Conservation (phyloP, 2,329 filamentous ascomycete genomes). For the Albifimbria verrucaria region DNA sequence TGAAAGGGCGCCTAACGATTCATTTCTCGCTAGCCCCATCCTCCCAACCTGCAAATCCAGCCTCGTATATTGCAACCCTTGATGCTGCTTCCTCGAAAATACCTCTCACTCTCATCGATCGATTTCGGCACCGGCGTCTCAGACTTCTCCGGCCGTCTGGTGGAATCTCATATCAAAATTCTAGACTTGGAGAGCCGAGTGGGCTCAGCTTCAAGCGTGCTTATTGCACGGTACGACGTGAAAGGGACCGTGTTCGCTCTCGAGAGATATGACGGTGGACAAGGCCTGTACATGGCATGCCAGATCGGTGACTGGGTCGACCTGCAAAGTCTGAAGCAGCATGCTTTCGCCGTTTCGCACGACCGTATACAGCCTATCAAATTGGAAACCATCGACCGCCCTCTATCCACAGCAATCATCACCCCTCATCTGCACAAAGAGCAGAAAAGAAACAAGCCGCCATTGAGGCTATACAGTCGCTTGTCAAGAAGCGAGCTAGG, state of each 20-base stretch:
- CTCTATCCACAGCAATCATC: conserved; percentile 25
- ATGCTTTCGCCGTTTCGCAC: conserved; percentile 39
- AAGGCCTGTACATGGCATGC: conserved; percentile 63
- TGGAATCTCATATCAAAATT: conserved; percentile 60
- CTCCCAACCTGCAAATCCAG: conserved; percentile 47
- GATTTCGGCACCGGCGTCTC: conserved; percentile 51
- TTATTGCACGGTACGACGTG: conserved; percentile 59
- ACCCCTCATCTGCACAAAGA: conserved; percentile 46
- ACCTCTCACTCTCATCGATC: conserved; percentile 58
- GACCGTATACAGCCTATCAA: conserved; percentile 24
- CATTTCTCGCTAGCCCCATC: conserved; percentile 45
- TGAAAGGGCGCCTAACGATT: neutral
- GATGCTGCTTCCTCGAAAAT: conserved; percentile 59
- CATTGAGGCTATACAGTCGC: conserved; percentile 61
- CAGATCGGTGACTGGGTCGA: conserved; percentile 66
- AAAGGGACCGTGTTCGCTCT: conserved; percentile 55
- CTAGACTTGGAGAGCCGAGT: conserved; percentile 62
- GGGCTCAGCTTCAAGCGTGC: conserved; percentile 49
- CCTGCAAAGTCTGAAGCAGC: conserved; percentile 47
- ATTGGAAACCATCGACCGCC: conserved; percentile 12
- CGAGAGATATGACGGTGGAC: conserved; percentile 63
- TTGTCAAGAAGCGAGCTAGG: conserved; percentile 51
- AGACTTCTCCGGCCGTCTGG: conserved; percentile 52
- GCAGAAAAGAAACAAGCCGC: conserved; percentile 54
- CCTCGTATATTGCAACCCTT: conserved; percentile 56